A percentile compares a stretch with the other conserved stretches of the same genome.
These are phyloP conservation scores for Russula vinacea DNA, from an alignment of 768 basidiomycete genomes.

Conservation along the genomic window DNA sequence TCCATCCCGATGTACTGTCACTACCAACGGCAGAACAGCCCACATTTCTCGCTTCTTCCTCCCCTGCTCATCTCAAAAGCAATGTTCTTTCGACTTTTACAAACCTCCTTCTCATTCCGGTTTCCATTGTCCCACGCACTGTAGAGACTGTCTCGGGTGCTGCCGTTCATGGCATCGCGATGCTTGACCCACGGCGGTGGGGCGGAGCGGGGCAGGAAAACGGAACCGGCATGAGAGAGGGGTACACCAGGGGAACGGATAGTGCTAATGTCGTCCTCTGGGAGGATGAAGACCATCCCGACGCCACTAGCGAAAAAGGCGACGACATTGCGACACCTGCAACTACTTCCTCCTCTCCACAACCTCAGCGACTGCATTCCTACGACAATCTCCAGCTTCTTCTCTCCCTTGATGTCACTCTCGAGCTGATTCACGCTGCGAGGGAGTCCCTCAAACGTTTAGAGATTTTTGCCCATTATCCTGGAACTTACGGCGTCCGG, in stretches of 20 bases:
- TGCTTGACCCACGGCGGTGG: constrained; percentile 90
- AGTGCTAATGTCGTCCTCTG: constrained; percentile 24
- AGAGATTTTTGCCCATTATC: constrained; percentile 83
- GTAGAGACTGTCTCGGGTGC: constrained; percentile 62
- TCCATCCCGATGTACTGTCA: constrained; percentile 15
- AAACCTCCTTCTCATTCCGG: constrained; percentile 83
- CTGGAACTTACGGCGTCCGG: constrained; percentile 81
- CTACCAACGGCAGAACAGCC: constrained; percentile 18
- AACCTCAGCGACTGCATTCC: constrained; percentile 27
- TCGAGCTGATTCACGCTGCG: constrained; percentile 90
- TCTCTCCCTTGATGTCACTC: constrained; percentile 85
- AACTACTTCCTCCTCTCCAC: constrained; percentile 31
- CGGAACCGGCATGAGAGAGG: constrained; percentile 24
- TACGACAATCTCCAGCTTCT: constrained; percentile 74
- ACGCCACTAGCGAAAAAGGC: constrained; percentile 17
- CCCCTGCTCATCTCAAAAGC: constrained; percentile 88
- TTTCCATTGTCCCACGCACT: constrained; percentile 86
- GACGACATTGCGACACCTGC: constrained; percentile 26
- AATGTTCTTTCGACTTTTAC: constrained; percentile 92
- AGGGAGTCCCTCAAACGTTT: constrained; percentile 87
- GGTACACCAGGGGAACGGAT: constrained; percentile 25
- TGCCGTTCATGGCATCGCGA: constrained; percentile 79
- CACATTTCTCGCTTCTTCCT: constrained; percentile 26
- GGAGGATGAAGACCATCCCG: constrained; percentile 24
- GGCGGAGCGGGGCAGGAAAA: constrained; percentile 42